phyloP scores from a whole-genome alignment of 257 asterid species.

The Ophiorrhiza pumila region DNA sequence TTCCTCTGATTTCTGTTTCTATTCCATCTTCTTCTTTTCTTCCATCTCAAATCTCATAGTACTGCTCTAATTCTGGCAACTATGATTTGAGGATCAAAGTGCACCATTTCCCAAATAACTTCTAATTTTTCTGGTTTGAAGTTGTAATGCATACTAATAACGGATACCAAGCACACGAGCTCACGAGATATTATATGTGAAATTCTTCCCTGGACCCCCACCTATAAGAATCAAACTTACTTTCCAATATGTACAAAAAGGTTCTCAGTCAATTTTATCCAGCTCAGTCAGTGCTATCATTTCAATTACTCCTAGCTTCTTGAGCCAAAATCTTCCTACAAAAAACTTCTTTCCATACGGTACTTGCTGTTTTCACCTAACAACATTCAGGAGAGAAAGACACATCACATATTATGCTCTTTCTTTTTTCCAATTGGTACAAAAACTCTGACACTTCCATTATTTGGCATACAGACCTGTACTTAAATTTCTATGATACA shows the following conservation, averaged over 20 bases:
- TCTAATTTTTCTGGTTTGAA: background rate
- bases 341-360: background rate
- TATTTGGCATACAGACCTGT: background rate
- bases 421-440: background rate
- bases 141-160: background rate
- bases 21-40: background rate
- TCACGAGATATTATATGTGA: background rate
- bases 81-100: background rate
- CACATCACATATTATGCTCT: background rate
- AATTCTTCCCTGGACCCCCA: background rate
- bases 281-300: background rate
- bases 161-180: background rate
- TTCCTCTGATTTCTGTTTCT: background rate
- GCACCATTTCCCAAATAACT: background rate
- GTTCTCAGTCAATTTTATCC: background rate
- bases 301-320: background rate
- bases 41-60: background rate
- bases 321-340: background rate
- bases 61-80: no score
- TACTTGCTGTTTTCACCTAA: no score
- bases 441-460: conserved; percentile 1
- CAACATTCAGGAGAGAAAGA: background rate
- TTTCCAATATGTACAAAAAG: background rate
- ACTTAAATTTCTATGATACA: background rate
- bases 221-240: background rate